These are phyloP conservation scores for Cryphonectria radicalis DNA, from an alignment of 2,329 filamentous ascomycete species.

Conservation along the genomic window DNA sequence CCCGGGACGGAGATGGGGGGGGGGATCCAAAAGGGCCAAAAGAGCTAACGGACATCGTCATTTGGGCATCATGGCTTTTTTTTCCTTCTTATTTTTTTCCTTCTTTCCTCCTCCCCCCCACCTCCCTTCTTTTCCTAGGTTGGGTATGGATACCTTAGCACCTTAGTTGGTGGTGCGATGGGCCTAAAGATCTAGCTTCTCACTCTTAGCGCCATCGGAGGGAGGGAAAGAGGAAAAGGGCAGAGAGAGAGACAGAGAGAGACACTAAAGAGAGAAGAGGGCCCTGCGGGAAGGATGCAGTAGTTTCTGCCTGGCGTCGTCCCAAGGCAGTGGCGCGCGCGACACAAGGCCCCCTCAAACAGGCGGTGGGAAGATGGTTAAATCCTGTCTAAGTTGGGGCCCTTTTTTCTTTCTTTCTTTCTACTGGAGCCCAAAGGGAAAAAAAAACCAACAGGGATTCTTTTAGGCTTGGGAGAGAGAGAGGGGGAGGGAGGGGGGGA, in stretches of 20 bases:
- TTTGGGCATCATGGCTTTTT: too few relatives aligned
- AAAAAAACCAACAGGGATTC: neutral
- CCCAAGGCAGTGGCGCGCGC: slow-evolving; percentile 2
- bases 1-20: neutral
- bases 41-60: too few relatives aligned
- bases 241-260: neutral
- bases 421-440: too few relatives aligned
- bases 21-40: neutral
- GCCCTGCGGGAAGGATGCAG: slow-evolving; percentile 1
- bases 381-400: neutral
- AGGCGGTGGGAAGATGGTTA: neutral
- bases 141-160: neutral
- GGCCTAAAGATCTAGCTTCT: neutral
- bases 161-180: neutral
- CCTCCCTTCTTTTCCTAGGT: neutral
- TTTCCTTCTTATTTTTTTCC: too few relatives aligned
- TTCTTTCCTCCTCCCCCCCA: neutral
- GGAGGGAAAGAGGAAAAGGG: neutral
- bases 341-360: neutral
- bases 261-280: too few relatives aligned
- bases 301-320: neutral
- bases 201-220: neutral
- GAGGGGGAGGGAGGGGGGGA: too few relatives aligned
- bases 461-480: neutral
- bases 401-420: neutral